These are phyloP conservation scores for Gossypium arboreum DNA, from an alignment of 345 rosid species.

Conservation along the genomic window DNA sequence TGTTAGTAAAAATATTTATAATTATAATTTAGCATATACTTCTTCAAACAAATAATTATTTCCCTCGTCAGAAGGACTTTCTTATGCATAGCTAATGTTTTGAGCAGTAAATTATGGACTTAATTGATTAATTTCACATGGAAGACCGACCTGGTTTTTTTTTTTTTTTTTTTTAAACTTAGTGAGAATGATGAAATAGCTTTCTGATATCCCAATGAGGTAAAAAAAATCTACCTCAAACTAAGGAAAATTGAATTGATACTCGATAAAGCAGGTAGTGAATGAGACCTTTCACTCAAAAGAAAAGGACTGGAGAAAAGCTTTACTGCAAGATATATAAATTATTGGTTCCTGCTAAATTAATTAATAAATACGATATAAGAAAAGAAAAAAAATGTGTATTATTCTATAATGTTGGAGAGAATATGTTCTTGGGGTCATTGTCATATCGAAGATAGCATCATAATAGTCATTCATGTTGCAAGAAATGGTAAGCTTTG, in stretches of 20 bases:
- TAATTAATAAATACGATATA: not conserved
- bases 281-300: conserved; percentile 16
- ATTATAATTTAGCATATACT: too few relatives aligned
- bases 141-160: not conserved
- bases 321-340: not conserved
- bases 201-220: not conserved
- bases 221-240: conserved; percentile 9
- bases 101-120: not conserved
- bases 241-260: not conserved
- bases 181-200: not conserved
- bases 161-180: not conserved
- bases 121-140: not conserved
- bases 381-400: too few relatives aligned
- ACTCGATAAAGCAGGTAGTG: not conserved
- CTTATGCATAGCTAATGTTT: not conserved
- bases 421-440: not conserved
- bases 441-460: not conserved
- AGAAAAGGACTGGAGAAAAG: not conserved
- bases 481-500: not conserved
- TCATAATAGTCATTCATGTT: not conserved
- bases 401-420: not conserved
- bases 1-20: too few relatives aligned
- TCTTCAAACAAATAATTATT: too few relatives aligned
- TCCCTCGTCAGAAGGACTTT: too few relatives aligned
- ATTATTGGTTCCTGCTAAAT: not conserved